A percentile compares a stretch with the other conserved stretches of the same genome.
Conservation (phyloP, 169 alveolate species). For the Eimeria sp. region DNA sequence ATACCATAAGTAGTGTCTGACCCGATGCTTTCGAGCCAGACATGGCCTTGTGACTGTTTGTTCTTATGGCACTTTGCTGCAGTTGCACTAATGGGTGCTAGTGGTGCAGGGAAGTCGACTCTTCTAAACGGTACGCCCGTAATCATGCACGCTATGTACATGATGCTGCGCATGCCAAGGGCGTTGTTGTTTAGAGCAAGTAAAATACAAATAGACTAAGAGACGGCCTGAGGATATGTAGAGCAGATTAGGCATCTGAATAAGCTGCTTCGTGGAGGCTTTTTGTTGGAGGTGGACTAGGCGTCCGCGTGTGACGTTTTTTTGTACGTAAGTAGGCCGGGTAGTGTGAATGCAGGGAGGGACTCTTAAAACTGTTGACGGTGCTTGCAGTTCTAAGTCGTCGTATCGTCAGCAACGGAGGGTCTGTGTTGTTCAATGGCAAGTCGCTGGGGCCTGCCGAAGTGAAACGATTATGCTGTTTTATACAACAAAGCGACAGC, state of each 20-base stretch:
- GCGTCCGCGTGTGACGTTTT: background rate
- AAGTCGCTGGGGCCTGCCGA: conserved; percentile 77
- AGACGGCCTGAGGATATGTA: background rate
- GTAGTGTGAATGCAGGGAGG: background rate
- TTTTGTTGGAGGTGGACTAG: background rate
- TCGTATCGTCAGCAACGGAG: conserved; percentile 78
- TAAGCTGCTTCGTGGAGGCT: background rate
- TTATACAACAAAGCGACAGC: conserved; percentile 93
- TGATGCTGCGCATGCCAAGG: background rate
- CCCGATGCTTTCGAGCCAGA: background rate
- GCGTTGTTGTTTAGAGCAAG: background rate
- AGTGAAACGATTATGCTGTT: conserved; percentile 88
- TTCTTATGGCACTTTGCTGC: conserved; percentile 12
- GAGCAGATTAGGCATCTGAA: background rate
- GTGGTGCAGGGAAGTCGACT: conserved; percentile 94
- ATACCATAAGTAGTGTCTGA: background rate
- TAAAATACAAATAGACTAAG: background rate
- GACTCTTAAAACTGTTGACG: background rate
- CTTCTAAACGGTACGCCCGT: conserved; percentile 84
- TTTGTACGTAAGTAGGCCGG: background rate
- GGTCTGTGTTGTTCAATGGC: conserved; percentile 84
- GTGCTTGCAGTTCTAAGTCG: conserved; percentile 80
- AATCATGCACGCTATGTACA: background rate
- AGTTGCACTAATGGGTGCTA: conserved; percentile 91
- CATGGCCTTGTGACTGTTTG: background rate